These are phyloP conservation scores for Geotrichum klebahnii DNA, from an alignment of 1,139 yeast species.

Conservation along the genomic window DNA sequence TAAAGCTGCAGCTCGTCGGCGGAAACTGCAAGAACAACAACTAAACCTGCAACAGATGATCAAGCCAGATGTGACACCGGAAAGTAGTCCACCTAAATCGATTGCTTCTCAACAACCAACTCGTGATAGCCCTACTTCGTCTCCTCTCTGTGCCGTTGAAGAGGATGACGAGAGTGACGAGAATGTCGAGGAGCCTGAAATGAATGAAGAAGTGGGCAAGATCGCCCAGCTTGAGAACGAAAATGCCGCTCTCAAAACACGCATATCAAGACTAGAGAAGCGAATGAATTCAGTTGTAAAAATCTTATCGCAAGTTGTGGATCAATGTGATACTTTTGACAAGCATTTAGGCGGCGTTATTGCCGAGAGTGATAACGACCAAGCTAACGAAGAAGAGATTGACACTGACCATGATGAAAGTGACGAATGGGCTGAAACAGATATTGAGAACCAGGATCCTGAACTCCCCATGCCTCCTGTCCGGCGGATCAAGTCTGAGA, in stretches of 20 bases:
- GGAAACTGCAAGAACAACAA: background rate
- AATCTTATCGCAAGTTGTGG: slow-evolving; percentile 7
- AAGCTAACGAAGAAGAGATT: background rate
- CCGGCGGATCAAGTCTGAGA: slow-evolving; percentile 2
- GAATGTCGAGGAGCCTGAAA: background rate
- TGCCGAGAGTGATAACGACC: background rate
- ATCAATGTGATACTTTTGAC: slow-evolving; percentile 6
- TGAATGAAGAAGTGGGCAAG: background rate
- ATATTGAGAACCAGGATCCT: slow-evolving; percentile 4
- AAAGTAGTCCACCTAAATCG: background rate
- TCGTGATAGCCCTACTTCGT: background rate
- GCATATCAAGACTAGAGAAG: slow-evolving; percentile 1
- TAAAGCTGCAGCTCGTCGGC: slow-evolving; percentile 5
- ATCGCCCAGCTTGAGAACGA: slow-evolving; percentile 1
- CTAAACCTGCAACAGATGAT: background rate
- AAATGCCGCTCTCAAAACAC: slow-evolving; percentile 1
- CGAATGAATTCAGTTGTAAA: slow-evolving; percentile 8
- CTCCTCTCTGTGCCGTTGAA: background rate
- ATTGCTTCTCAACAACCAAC: background rate
- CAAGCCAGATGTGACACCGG: background rate
- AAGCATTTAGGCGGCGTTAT: background rate
- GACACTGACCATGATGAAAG: slow-evolving; percentile 6
- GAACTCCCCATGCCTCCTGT: background rate
- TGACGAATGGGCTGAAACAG: slow-evolving; percentile 8
- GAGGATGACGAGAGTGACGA: slow-evolving; percentile 6